Evolutionary conservation across 768 basidiomycete genomes (phyloP), one percentile per base, ranked within the genome.

Genomic region (Agaricus blazei): DNA sequence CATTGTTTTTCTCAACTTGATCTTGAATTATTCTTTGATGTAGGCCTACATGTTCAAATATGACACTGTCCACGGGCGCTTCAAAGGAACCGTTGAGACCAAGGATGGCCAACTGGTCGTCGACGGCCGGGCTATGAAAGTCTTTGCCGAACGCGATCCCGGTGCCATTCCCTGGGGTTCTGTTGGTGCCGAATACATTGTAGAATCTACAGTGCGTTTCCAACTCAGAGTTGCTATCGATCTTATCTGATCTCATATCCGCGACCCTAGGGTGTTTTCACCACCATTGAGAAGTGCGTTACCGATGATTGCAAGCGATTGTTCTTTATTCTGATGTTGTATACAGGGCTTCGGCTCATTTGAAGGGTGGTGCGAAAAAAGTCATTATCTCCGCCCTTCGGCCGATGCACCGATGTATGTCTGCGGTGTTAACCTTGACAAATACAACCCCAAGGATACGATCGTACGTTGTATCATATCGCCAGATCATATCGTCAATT

Each of bases 281-380:
- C 95, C 70, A 97, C 94, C 67, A 81, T 72, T 62, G 94, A 97
- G 14, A 95, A 94, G 88, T 88, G 64, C 62, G 69, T 62, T 52
- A 15, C 46, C 44, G 38, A 38, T 54, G 24, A 34, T 28, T 54
- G 26, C 38, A 41, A 19, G 50, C 66, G 26, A 49, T 38, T 52
- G 14, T 55, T 58, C 9, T 65, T 23, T 24, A n/a, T 31, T 28
- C 51, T 54, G 15, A 49, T 49, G 26, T 51, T 24, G 11, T 9
- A 15, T 23, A 64, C 58, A 90, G 87, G 79, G 96, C 96, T 53
- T 79, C 80, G 47, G 87, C 84, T 63, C 96, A 99, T 78, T 78
- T 99, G 75, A 93, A 95, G 76, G 96, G 96, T 64, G 96, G 96
- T 71, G 96, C 96, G 68, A 98, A 98, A 87, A 99, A 98, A 81